Evolutionary conservation across 2,329 filamentous ascomycete species (phyloP).

Genomic region (Monilinia vaccinii-corymbosi): DNA sequence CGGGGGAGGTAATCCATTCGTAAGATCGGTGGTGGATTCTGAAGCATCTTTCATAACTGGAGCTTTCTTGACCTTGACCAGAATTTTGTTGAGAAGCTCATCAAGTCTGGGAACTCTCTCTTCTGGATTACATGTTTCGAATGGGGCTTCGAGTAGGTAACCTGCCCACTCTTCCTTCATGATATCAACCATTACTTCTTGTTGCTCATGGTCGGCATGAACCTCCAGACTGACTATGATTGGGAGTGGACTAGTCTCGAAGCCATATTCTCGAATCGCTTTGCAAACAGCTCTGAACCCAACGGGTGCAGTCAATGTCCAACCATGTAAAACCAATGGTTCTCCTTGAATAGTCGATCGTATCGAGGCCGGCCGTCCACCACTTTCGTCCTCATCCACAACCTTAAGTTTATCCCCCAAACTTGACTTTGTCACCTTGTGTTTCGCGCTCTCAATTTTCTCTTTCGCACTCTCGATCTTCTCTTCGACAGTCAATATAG

Average conservation of each 20-base stretch:
- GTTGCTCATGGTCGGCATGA: constrained; percentile 72
- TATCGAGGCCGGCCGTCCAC: constrained; percentile 25
- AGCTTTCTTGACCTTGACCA: constrained; percentile 67
- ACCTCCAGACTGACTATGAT: constrained; percentile 91
- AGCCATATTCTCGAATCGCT: constrained; percentile 70
- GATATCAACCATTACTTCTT: constrained; percentile 86
- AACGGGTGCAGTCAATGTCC: constrained; percentile 78
- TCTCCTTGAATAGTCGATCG: constrained; percentile 39
- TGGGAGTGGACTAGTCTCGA: constrained; percentile 65
- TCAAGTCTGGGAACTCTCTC: constrained; percentile 58
- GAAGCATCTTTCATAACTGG: background rate
- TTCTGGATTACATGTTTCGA: constrained; percentile 36
- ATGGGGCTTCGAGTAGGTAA: constrained; percentile 55
- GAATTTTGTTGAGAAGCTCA: constrained; percentile 68
- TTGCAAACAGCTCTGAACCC: constrained; percentile 80
- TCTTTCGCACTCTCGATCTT: constrained; percentile 19
- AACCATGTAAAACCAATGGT: constrained; percentile 77
- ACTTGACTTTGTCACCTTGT: constrained; percentile 14
- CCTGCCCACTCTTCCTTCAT: constrained; percentile 84
- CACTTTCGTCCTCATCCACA: constrained; percentile 12
- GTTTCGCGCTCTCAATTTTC: constrained; percentile 23
- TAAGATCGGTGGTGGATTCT: background rate
- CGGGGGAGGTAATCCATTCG: constrained; percentile 1
- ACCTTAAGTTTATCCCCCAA: constrained; percentile 12
- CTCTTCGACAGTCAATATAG: constrained; percentile 15